Percentiles rank a stretch among this genome's conserved stretches.
Conservation (phyloP, 345 rosid species). For the Aethionema arabicum region DNA sequence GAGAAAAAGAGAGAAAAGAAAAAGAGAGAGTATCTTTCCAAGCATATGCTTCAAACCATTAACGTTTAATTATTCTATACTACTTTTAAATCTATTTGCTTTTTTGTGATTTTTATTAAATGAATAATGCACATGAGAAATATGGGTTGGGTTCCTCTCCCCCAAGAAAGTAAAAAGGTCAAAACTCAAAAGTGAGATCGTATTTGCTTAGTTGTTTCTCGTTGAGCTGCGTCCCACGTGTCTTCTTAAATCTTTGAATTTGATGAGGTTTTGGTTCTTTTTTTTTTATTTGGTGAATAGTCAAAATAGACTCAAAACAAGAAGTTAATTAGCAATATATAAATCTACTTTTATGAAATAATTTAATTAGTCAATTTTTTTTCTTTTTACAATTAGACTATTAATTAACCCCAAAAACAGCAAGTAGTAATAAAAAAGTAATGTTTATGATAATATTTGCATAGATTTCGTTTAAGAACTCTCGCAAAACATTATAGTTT, state of each 20-base stretch:
- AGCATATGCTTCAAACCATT: constrained; percentile 40
- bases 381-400: too few species aligned
- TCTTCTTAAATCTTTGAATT: constrained; percentile 13
- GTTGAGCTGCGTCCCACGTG: constrained; percentile 17
- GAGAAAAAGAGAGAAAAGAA: background rate
- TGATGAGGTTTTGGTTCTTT: constrained; percentile 19
- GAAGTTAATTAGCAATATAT: too few species aligned
- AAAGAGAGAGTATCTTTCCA: constrained; percentile 25
- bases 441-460: too few species aligned
- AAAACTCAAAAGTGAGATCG: background rate
- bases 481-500: too few species aligned
- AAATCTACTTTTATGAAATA: too few species aligned
- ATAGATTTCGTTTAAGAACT: too few species aligned
- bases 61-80: constrained; percentile 31
- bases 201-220: constrained; percentile 17
- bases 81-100: constrained; percentile 11
- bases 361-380: too few species aligned
- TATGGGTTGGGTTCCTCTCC: constrained; percentile 30
- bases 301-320: too few species aligned
- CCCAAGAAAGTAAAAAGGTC: constrained; percentile 21
- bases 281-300: background rate
- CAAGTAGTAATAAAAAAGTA: too few species aligned
- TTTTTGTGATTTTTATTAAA: background rate
- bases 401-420: too few species aligned
- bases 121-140: constrained; percentile 12